Evolutionary conservation across 2,329 filamentous ascomycete species (phyloP).

Genomic region (Xylaria sp.): DNA sequence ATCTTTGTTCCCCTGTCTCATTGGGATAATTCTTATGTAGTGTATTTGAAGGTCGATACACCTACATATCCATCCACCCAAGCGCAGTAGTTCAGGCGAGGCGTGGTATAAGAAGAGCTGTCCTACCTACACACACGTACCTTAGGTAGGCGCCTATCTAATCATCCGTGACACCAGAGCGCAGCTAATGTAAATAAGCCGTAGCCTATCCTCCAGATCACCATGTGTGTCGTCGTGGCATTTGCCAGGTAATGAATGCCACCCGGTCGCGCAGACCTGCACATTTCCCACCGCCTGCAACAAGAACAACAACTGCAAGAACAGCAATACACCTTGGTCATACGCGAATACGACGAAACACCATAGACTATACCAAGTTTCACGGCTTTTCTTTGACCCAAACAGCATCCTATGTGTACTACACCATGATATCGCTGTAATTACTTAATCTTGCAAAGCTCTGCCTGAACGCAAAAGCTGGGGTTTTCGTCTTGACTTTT

Average conservation of each 20-base stretch:
- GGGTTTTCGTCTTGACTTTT: not conserved
- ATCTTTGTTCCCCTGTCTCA: constrained; percentile 9
- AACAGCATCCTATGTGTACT: not conserved
- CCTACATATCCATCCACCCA: not conserved
- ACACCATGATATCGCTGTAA: not conserved
- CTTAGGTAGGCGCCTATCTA: not conserved
- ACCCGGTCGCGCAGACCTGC: constrained; percentile 1
- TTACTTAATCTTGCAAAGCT: not conserved
- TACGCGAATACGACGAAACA: not conserved
- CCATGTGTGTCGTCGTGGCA: constrained; percentile 3
- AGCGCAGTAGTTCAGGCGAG: not conserved
- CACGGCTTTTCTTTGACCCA: not conserved
- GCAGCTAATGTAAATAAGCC: constrained; percentile 5
- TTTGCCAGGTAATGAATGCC: not conserved
- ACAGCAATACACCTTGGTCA: not conserved
- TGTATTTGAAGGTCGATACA: not conserved
- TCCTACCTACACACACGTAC: not conserved
- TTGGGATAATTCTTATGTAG: not conserved
- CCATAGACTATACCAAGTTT: not conserved
- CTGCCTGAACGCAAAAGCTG: not conserved
- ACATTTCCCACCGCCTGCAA: not conserved
- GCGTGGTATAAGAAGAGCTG: not conserved
- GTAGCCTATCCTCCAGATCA: not conserved
- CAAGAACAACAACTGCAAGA: not conserved
- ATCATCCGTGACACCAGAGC: not conserved